A percentile compares a stretch with the other conserved stretches of the same genome.
Conservation (phyloP, 2,329 filamentous ascomycete genomes). For the Clonostachys chloroleuca region DNA sequence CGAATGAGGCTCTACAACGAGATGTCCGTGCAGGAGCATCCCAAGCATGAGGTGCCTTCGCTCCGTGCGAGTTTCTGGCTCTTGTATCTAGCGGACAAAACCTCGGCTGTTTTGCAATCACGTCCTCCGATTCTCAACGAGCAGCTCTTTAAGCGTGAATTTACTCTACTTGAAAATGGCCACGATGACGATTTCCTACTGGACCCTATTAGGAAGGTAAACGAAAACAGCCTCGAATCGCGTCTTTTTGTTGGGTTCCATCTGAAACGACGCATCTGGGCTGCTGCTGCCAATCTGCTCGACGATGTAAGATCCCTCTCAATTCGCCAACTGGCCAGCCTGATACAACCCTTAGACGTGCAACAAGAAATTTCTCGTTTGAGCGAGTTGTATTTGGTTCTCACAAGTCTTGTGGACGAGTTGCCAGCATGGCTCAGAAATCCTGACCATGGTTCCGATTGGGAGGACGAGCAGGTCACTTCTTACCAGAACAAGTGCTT, state of each 20-base stretch:
- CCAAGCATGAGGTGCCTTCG: constrained; percentile 1
- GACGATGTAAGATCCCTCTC: no score
- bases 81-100: constrained; percentile 3
- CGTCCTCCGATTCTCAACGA: neutral
- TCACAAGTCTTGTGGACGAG: neutral
- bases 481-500: neutral
- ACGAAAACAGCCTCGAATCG: neutral
- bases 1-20: constrained; percentile 3
- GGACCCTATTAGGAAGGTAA: neutral
- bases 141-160: neutral
- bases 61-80: constrained; percentile 5
- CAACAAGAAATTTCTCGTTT: neutral
- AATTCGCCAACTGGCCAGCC: no score
- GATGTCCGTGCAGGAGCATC: neutral
- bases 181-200: neutral
- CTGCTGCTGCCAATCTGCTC: neutral
- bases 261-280: constrained; percentile 1
- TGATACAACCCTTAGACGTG: neutral
- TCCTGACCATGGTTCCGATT: neutral
- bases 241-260: neutral
- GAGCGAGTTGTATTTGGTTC: neutral
- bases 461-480: neutral
- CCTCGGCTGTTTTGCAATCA: neutral
- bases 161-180: constrained; percentile 1
- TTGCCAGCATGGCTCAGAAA: neutral